Evolutionary conservation across 2,329 filamentous ascomycete species (phyloP), one percentile per base, ranked within the genome.

Genomic region (Fusarium chlamydosporum): DNA sequence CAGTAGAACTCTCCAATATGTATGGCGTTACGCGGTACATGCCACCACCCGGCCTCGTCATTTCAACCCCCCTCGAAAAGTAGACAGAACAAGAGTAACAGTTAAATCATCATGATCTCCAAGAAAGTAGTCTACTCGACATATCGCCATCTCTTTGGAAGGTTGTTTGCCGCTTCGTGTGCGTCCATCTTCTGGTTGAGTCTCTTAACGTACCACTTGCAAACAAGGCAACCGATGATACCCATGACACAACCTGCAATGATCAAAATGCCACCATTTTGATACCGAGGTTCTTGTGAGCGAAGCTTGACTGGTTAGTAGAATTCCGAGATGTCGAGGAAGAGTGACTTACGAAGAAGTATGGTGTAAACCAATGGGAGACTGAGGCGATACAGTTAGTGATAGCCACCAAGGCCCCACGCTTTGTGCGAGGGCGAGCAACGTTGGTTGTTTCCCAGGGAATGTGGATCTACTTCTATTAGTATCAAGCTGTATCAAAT

Each of bases 181-280:
- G 7, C 23, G 7, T 41, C 48, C 48, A 52, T 52, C 34, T 51
- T 51, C 23, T 41, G 40, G n/a, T 52, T 52, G 9, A 52, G 48
- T 23, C n/a, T 52, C 35, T 52, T 52, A 7, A 52, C 35, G 7
- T 52, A 52, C 48, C 48, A 52, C 4, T n/a, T 41, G 13, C 48
- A 52, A 31, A 52, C 4, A 13, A 52, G 48, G 13, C 35, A 52
- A 3, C 48, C 48, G 4, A 13, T 3, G 3, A 52, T 52, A 4
- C 48, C 48, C 48, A 52, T 23, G n/a, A 52, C 4, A 31, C 48
- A 52, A 2, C 48, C 48, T n/a, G 48, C 48, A 52, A 52, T 52
- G 12, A 52, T 52, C 26, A 52, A n/a, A 52, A 52, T 52, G 2
- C 48, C 48, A 13, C 48, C 35, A 23, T 52, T 52, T 6, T 52